These are phyloP conservation scores for Ogataea ramenticola DNA, from an alignment of 805 yeast genomes.

Conservation along the genomic window DNA sequence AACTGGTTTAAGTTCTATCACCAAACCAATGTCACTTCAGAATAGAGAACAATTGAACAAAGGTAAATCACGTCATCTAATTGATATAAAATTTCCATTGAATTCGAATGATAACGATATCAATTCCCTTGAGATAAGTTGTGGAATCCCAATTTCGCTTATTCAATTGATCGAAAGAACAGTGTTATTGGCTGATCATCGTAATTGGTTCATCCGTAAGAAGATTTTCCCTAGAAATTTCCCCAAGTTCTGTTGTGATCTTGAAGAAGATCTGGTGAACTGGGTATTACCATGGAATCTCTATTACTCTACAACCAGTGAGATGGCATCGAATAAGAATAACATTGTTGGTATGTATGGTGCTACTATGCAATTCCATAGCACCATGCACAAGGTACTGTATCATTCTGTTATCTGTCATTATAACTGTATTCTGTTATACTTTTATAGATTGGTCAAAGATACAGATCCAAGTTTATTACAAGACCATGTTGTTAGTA, in stretches of 20 bases:
- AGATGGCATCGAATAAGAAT: background rate
- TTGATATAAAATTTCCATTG: constrained; percentile 15
- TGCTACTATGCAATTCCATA: constrained; percentile 18
- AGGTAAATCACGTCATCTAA: constrained; percentile 1
- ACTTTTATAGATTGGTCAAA: constrained; percentile 39
- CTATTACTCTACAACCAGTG: constrained; percentile 10
- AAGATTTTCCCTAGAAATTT: constrained; percentile 45
- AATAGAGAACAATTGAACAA: constrained; percentile 9
- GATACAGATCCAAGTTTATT: constrained; percentile 28
- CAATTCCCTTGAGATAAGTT: constrained; percentile 31
- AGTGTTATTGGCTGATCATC: constrained; percentile 43
- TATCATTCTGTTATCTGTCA: constrained; percentile 32
- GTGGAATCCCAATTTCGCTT: constrained; percentile 41
- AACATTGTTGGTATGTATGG: background rate
- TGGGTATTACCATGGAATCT: constrained; percentile 44
- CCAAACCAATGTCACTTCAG: constrained; percentile 1
- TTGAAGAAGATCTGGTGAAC: constrained; percentile 39
- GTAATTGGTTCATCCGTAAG: constrained; percentile 35
- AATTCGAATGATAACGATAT: constrained; percentile 5
- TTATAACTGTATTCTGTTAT: constrained; percentile 37
- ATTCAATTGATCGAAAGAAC: constrained; percentile 39
- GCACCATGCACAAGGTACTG: constrained; percentile 33
- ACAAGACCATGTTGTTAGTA: constrained; percentile 28
- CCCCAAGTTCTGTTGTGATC: constrained; percentile 47
- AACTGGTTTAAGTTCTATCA: constrained; percentile 11